Conservation (phyloP, 2,329 filamentous ascomycete species). For the Aureobasidium sp. region DNA sequence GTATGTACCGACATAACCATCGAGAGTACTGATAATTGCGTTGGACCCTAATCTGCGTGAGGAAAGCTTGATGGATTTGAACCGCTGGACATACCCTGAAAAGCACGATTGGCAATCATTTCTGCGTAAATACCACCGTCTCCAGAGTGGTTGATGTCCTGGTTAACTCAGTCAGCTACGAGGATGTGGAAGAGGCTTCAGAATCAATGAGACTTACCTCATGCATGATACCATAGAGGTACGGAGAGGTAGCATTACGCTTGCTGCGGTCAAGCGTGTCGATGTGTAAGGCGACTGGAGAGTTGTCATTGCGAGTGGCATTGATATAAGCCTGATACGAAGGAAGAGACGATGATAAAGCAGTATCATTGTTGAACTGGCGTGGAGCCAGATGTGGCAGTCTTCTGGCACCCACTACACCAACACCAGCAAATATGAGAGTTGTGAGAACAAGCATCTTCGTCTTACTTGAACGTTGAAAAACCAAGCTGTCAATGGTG, state of each 20-base stretch:
- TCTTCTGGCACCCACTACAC: constrained; percentile 7
- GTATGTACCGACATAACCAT: constrained; percentile 18
- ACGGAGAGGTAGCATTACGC: constrained; percentile 14
- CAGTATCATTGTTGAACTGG: neutral
- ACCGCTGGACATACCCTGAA: constrained; percentile 39
- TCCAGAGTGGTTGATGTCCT: constrained; percentile 47
- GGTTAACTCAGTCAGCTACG: neutral
- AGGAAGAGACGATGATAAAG: constrained; percentile 3
- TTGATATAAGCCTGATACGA: constrained; percentile 15
- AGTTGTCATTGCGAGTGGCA: constrained; percentile 14
- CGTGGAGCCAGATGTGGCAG: constrained; percentile 4
- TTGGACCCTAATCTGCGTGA: constrained; percentile 16
- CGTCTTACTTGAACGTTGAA: neutral
- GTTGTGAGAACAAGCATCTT: constrained; percentile 10
- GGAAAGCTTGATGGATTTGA: neutral
- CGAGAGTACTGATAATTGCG: constrained; percentile 14
- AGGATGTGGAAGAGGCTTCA: neutral
- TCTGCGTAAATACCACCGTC: constrained; percentile 68
- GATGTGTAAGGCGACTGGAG: constrained; percentile 12
- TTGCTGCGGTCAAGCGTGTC: constrained; percentile 9
- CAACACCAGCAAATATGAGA: constrained; percentile 2
- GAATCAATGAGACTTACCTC: constrained; percentile 1
- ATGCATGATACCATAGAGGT: constrained; percentile 15
- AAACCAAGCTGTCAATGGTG: neutral
- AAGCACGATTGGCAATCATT: constrained; percentile 60